A percentile compares a stretch with the other conserved stretches of the same genome.
Evolutionary conservation across 208 protist species (phyloP).

Genomic region (Acanthamoeba quina): DNA sequence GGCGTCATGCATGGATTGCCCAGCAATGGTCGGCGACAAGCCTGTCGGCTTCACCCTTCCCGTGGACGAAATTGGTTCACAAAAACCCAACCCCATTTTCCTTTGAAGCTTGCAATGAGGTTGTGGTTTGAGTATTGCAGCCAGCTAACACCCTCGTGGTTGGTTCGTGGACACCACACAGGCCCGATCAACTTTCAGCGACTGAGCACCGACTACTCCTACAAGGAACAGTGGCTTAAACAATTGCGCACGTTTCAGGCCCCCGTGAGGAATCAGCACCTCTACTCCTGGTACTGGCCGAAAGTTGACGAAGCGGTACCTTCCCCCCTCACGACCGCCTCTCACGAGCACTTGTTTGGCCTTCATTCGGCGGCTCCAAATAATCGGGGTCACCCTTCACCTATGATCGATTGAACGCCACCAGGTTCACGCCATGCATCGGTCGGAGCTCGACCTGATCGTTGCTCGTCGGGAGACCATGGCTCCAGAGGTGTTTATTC

Average conservation of each 20-base stretch:
- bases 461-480: neutral
- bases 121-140: neutral
- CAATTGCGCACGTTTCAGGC: slow-evolving; percentile 2
- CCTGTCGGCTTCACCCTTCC: slow-evolving; percentile 12
- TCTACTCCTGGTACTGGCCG: slow-evolving; percentile 27
- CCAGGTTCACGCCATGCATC: neutral
- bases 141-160: neutral
- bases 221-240: slow-evolving; percentile 18
- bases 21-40: neutral
- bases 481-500: neutral
- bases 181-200: slow-evolving; percentile 1
- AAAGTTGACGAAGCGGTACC: neutral
- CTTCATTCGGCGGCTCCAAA: neutral
- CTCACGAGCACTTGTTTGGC: too few species aligned
- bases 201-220: neutral
- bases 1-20: slow-evolving; percentile 18
- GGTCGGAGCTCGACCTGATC: neutral
- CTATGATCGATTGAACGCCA: neutral
- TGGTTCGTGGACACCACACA: neutral
- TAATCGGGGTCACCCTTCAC: neutral
- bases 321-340: neutral
- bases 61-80: slow-evolving; percentile 18
- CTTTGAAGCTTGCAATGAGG: too few species aligned
- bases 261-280: neutral
- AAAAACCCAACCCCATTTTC: too few species aligned